Percentiles rank a stretch among this genome's conserved stretches.
phyloP scores from a whole-genome alignment of 495 filamentous ascomycete genomes.

The Neurospora sp. region DNA sequence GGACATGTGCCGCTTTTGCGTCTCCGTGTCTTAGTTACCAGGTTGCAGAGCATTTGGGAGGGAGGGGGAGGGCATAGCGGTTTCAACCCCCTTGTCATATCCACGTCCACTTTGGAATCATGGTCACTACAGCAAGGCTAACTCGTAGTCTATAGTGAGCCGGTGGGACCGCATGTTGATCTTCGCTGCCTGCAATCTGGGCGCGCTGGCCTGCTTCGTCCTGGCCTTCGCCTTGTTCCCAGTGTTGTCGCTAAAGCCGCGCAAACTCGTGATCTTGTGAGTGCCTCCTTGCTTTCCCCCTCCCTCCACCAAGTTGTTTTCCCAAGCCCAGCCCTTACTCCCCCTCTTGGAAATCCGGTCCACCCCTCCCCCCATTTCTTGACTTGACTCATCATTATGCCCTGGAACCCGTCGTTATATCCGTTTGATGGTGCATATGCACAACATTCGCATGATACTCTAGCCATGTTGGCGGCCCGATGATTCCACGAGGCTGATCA shows the following conservation, averaged over 20 bases:
- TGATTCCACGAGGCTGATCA: conserved; percentile 10
- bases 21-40: conserved; percentile 26
- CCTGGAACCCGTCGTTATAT: not conserved
- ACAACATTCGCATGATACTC: conserved; percentile 7
- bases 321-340: not conserved
- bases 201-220: conserved; percentile 82
- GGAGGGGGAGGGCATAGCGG: conserved; percentile 6
- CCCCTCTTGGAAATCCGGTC: not conserved
- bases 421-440: conserved; percentile 3
- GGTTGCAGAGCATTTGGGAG: not conserved
- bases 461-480: not conserved
- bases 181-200: conserved; percentile 85
- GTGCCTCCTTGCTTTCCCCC: conserved; percentile 30
- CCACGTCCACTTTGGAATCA: not conserved
- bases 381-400: not conserved
- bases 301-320: not conserved
- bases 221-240: conserved; percentile 86
- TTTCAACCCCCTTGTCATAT: not conserved
- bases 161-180: conserved; percentile 93
- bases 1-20: conserved; percentile 30
- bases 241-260: conserved; percentile 58
- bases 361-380: not conserved
- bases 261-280: conserved; percentile 95
- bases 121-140: conserved; percentile 17
- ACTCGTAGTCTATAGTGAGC: conserved; percentile 57